Conservation (phyloP, 2,329 filamentous ascomycete genomes). For the Colletotrichum truncatum region DNA sequence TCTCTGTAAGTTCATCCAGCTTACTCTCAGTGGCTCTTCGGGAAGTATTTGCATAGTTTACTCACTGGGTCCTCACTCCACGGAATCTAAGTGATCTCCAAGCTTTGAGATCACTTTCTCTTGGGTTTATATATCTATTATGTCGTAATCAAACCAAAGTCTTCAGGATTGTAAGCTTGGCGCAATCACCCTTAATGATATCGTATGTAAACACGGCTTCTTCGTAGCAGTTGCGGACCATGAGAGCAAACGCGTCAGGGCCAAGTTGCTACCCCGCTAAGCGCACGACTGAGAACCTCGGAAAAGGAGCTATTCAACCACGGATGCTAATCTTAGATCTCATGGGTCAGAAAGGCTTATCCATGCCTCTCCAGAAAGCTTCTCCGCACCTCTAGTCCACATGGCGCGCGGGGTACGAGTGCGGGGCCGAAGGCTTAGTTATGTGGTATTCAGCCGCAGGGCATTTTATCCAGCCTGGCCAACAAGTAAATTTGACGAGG, state of each 20-base stretch:
- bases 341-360: neutral
- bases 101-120: too few relatives aligned
- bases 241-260: slow-evolving; percentile 23
- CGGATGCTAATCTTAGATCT: too few relatives aligned
- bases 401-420: neutral
- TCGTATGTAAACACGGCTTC: slow-evolving; percentile 25
- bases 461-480: neutral
- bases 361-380: neutral
- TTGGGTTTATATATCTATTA: too few relatives aligned
- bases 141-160: too few relatives aligned
- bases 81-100: too few relatives aligned
- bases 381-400: slow-evolving; percentile 6
- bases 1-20: too few relatives aligned
- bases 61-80: too few relatives aligned
- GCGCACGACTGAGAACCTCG: neutral
- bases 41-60: too few relatives aligned
- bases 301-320: neutral
- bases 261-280: neutral
- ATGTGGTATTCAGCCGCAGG: slow-evolving; percentile 6
- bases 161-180: slow-evolving; percentile 30
- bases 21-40: too few relatives aligned
- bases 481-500: neutral
- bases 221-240: slow-evolving; percentile 7
- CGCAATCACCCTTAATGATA: slow-evolving; percentile 31
- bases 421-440: neutral